Conservation (phyloP, 768 basidiomycete species). For the Psilocybe azurescens region DNA sequence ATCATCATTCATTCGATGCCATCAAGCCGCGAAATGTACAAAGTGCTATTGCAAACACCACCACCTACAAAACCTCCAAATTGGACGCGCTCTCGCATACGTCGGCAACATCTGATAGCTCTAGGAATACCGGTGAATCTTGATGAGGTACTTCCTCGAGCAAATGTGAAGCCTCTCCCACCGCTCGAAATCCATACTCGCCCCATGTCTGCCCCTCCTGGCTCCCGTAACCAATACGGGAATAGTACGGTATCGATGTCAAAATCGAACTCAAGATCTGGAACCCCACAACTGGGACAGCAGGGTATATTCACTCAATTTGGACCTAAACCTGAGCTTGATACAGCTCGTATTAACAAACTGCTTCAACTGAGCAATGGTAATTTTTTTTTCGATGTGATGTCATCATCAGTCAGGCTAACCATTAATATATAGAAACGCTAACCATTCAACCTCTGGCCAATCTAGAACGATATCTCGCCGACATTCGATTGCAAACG, state of each 20-base stretch:
- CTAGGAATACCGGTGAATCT: slow-evolving; percentile 95
- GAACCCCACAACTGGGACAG: slow-evolving; percentile 49
- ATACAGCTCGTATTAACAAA: slow-evolving; percentile 66
- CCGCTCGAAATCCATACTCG: slow-evolving; percentile 83
- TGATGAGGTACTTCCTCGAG: slow-evolving; percentile 84
- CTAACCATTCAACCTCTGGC: slow-evolving; percentile 73
- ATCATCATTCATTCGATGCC: slow-evolving; percentile 10
- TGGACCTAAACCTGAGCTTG: slow-evolving; percentile 79
- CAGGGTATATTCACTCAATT: slow-evolving; percentile 49
- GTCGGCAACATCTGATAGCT: slow-evolving; percentile 88
- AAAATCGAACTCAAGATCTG: slow-evolving; percentile 57
- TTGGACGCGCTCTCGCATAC: slow-evolving; percentile 92
- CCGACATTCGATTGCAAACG: slow-evolving; percentile 74
- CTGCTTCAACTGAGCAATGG: slow-evolving; percentile 54
- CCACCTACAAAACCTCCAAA: slow-evolving; percentile 86
- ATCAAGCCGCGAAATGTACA: slow-evolving; percentile 79
- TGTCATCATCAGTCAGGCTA: neutral
- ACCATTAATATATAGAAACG: slow-evolving; percentile 52
- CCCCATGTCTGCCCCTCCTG: slow-evolving; percentile 82
- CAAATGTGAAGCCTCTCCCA: slow-evolving; percentile 71
- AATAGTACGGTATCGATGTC: slow-evolving; percentile 36
- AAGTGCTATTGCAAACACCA: slow-evolving; percentile 69
- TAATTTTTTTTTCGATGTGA: neutral
- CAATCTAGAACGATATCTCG: slow-evolving; percentile 68
- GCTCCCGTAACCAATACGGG: slow-evolving; percentile 48